A percentile compares a stretch with the other conserved stretches of the same genome.
Conservation (phyloP, 257 asterid species). For the Ballota nigra region DNA sequence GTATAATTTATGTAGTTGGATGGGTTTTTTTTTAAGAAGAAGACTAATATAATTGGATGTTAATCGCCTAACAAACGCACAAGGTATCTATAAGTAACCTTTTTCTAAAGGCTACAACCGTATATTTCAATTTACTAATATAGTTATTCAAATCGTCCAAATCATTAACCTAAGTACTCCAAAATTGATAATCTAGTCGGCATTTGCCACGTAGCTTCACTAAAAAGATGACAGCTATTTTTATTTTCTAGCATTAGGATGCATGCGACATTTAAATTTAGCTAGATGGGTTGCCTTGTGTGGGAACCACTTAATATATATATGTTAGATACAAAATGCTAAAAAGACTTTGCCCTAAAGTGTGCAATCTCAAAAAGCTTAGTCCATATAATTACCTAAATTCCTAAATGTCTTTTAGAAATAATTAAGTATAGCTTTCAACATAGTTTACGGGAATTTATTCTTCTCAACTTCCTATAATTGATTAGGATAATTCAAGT, state of each 20-base stretch:
- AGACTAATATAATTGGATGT: constrained; percentile 13
- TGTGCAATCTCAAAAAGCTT: not conserved
- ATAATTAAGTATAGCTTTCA: too few species aligned
- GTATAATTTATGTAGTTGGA: constrained; percentile 12
- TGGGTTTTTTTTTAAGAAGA: not conserved
- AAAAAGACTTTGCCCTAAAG: not conserved
- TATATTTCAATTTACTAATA: not conserved
- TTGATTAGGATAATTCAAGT: not conserved
- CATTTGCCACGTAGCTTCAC: constrained; percentile 28
- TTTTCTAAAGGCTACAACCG: constrained; percentile 4
- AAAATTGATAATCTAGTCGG: constrained; percentile 10
- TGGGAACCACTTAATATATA: constrained; percentile 36
- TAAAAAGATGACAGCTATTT: not conserved
- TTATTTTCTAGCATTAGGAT: not conserved
- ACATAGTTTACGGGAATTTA: too few species aligned
- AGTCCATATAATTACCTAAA: too few species aligned
- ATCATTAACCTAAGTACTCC: not conserved
- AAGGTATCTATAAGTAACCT: constrained; percentile 6
- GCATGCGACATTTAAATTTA: constrained; percentile 12
- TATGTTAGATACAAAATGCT: not conserved
- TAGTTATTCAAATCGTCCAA: constrained; percentile 21
- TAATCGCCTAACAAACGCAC: constrained; percentile 38
- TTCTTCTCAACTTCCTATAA: not conserved
- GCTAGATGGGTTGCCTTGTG: constrained; percentile 20
- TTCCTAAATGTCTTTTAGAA: not conserved